Percentiles rank a stretch among this genome's conserved stretches.
Conservation (phyloP, 768 basidiomycete species). For the Podaxis sp. region DNA sequence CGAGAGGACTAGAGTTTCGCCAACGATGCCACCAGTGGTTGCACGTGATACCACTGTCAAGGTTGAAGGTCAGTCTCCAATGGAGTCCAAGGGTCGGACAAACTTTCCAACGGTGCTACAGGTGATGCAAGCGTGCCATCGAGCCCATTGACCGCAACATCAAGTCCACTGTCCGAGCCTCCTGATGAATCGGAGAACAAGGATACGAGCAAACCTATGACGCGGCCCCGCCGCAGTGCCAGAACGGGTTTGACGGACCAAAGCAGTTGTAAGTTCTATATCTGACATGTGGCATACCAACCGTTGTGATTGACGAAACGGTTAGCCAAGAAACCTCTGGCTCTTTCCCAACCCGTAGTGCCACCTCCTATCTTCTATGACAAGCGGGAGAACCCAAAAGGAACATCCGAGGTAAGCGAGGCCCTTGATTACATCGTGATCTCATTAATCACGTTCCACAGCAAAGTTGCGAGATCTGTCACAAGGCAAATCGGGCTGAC, state of each 20-base stretch:
- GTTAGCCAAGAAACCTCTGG: conserved; percentile 30
- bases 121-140: conserved; percentile 57
- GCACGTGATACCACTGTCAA: conserved; percentile 45
- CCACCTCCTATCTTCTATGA: conserved; percentile 47
- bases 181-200: conserved; percentile 71
- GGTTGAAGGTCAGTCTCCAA: conserved; percentile 36
- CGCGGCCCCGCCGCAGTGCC: conserved; percentile 47
- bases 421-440: conserved; percentile 23
- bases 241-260: conserved; percentile 52
- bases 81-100: conserved; percentile 34
- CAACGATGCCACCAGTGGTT: conserved; percentile 38
- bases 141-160: conserved; percentile 73
- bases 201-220: conserved; percentile 42
- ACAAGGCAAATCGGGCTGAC: conserved; percentile 81
- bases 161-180: conserved; percentile 75
- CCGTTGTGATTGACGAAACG: conserved; percentile 16
- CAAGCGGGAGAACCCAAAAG: conserved; percentile 38
- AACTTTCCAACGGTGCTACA: conserved; percentile 24
- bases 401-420: conserved; percentile 48
- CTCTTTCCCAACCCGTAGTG: conserved; percentile 31
- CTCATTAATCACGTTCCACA: conserved; percentile 27
- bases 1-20: conserved; percentile 66
- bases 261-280: conserved; percentile 28
- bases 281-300: conserved; percentile 7
- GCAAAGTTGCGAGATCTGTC: conserved; percentile 92